A percentile compares a stretch with the other conserved stretches of the same genome.
phyloP scores from a whole-genome alignment of 768 basidiomycete species.

The Rhodosporidiobolus sp. region DNA sequence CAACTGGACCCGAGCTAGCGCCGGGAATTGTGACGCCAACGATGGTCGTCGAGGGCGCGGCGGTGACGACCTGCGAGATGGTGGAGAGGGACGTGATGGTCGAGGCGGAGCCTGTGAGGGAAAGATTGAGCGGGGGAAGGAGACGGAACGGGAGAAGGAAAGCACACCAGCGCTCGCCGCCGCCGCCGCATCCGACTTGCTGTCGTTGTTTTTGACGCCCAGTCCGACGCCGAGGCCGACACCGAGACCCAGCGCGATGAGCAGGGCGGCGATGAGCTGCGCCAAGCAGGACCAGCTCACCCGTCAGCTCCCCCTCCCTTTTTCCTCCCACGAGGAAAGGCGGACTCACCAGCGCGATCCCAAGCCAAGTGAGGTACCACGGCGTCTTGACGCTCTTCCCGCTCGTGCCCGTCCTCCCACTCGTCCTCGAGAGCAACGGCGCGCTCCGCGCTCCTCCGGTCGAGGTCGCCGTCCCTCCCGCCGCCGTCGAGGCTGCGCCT shows the following conservation, averaged over 20 bases:
- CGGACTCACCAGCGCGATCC: not conserved
- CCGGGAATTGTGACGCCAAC: not conserved
- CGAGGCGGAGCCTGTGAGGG: not conserved
- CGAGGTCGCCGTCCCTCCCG: not conserved
- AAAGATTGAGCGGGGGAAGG: too few species aligned
- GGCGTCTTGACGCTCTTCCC: slow-evolving; percentile 18
- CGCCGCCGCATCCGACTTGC: not conserved
- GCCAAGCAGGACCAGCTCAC: not conserved
- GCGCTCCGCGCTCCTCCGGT: not conserved
- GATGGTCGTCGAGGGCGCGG: not conserved
- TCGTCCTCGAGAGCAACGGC: not conserved
- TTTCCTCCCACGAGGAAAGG: fast-evolving
- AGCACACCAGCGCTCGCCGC: not conserved
- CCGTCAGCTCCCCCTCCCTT: not conserved
- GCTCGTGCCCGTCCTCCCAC: slow-evolving; percentile 21
- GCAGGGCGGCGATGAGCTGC: slow-evolving; percentile 5
- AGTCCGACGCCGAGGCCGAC: slow-evolving; percentile 33
- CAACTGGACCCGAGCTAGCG: not conserved
- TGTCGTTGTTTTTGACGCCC: slow-evolving; percentile 13
- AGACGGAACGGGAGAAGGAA: not conserved
- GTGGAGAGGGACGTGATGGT: slow-evolving; percentile 18
- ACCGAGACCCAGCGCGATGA: slow-evolving; percentile 20
- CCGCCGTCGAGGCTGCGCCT: not conserved
- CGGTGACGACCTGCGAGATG: slow-evolving; percentile 16
- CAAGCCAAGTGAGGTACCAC: slow-evolving; percentile 13